These are phyloP conservation scores for Cercospora sp. DNA, from an alignment of 2,329 filamentous ascomycete genomes.

Conservation along the genomic window DNA sequence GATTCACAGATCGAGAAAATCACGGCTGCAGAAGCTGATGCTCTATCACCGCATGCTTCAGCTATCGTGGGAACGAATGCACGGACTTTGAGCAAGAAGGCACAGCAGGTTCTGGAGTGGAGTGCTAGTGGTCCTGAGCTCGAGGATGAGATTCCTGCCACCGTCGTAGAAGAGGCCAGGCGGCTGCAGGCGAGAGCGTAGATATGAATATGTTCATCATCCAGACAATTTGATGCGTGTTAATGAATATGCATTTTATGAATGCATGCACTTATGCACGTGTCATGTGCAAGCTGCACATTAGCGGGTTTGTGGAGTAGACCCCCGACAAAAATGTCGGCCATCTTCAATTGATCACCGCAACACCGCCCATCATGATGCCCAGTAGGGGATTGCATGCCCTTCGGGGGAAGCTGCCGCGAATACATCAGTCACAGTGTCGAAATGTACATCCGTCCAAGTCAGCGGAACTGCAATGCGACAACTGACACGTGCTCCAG, in stretches of 20 bases:
- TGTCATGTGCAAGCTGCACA: not conserved
- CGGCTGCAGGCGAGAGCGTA: not conserved
- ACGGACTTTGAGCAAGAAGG: not conserved
- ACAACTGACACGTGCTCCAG: constrained; percentile 20
- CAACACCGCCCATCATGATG: constrained; percentile 42
- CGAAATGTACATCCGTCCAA: too few species aligned
- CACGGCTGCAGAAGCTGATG: not conserved
- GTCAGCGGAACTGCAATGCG: not conserved
- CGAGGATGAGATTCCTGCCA: not conserved
- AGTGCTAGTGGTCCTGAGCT: not conserved
- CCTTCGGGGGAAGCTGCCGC: constrained; percentile 32
- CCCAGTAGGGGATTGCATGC: constrained; percentile 51
- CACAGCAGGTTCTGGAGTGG: not conserved
- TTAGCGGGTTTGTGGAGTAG: not conserved
- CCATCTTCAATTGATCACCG: not conserved
- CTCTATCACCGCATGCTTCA: not conserved
- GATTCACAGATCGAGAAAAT: not conserved
- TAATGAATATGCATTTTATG: not conserved
- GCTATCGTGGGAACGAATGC: not conserved
- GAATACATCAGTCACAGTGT: constrained; percentile 30
- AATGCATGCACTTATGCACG: not conserved
- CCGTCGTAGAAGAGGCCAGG: not conserved
- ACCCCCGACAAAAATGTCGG: not conserved
- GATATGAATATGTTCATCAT: not conserved
- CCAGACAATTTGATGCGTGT: not conserved